Evolutionary conservation across 2,329 filamentous ascomycete genomes (phyloP), one percentile per base, ranked within the genome.

Genomic region (Aspergillus hiratsukae): DNA sequence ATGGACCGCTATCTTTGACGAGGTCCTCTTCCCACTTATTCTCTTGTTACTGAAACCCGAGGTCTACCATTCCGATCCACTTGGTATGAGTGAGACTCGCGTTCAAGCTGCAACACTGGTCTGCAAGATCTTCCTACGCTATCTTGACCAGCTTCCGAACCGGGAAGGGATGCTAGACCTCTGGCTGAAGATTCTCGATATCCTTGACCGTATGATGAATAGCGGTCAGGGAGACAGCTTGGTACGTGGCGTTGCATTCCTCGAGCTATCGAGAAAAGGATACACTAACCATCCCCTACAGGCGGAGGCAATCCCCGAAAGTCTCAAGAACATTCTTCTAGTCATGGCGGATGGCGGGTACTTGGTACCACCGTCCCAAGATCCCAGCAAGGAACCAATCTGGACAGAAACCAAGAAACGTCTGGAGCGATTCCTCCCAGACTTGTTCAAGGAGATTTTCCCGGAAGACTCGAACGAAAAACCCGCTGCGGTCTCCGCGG

Each of bases 181-280:
- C 10, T 99, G 94, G 94, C 77, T 94, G 48, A 88, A 88, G 72
- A 96, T 97, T 54, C 83, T 97, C 62, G 91, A 92, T 64, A 90
- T 97, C 53, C 91, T 99, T 84, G 94, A 99, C 72, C 86, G 94
- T 25, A 81, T 99, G 61, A 95, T 97, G 87, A 96, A 97, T 68
- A 94, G 90, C 67, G 93, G 93, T 0, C 91, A 96, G 72, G 90
- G 90, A 25, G 91, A 96, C 68, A 93, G 88, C 66, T 76, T 96
- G 70, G 89, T 92, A 83, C 19, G 60, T 46, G 35, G 11, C 19
- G 3, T 41, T 41, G 9, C 14, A 25, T 3, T 21, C 9, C 7
- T 25, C 7, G 11, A 11, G 21, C 43, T 10, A 49, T 48, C 27
- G 61, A 53, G 63, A 66, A 54, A 37, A 17, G 31, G n/a, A n/a